phyloP scores from a whole-genome alignment of 352 stramenopile species.

The Phytopythium aichiense region DNA sequence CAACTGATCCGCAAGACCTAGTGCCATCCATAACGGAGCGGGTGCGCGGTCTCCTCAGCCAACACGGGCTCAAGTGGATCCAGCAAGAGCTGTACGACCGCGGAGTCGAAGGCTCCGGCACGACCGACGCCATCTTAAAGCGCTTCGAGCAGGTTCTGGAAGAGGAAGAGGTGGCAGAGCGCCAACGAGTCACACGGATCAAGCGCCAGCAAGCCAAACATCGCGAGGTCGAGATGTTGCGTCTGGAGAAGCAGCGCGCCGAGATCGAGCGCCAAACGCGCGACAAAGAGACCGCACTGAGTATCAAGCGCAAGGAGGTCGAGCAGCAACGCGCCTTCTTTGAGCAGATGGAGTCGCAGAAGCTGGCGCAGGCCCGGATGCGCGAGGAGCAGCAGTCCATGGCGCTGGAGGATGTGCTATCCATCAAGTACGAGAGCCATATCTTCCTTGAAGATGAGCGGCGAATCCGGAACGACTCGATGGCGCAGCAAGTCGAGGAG shows the following conservation, averaged over 20 bases:
- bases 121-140: constrained; percentile 35
- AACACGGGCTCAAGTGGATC: constrained; percentile 59
- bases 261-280: constrained; percentile 29
- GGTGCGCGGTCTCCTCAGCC: constrained; percentile 25
- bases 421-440: constrained; percentile 41
- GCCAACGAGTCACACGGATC: neutral
- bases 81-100: constrained; percentile 81
- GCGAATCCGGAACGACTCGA: constrained; percentile 27
- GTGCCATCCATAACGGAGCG: neutral
- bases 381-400: constrained; percentile 48
- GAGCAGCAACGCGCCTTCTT: constrained; percentile 51
- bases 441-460: constrained; percentile 24
- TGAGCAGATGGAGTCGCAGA: constrained; percentile 55
- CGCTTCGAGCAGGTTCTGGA: constrained; percentile 37
- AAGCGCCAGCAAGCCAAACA: constrained; percentile 20
- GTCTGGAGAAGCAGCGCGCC: constrained; percentile 27
- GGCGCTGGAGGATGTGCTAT: constrained; percentile 49
- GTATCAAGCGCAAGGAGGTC: constrained; percentile 42
- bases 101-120: constrained; percentile 51
- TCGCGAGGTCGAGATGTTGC: constrained; percentile 23
- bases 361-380: constrained; percentile 26
- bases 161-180: constrained; percentile 22
- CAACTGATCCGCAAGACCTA: neutral
- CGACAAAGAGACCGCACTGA: constrained; percentile 27
- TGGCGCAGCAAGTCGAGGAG: constrained; percentile 38